phyloP scores from a whole-genome alignment of 306 rosid genomes.

The Lablab purpureus region DNA sequence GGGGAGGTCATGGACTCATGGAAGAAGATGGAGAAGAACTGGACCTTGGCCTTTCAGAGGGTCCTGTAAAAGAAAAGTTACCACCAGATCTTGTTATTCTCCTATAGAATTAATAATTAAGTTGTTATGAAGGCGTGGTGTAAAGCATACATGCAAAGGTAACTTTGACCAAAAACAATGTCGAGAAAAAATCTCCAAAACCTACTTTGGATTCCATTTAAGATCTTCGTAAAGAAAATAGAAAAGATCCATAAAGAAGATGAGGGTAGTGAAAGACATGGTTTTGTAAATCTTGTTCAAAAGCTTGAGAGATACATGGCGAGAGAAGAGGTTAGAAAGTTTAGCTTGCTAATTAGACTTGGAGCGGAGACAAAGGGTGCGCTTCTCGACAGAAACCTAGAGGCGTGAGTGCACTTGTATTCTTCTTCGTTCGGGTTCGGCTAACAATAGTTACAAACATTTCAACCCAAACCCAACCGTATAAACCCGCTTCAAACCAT shows the following conservation, averaged over 20 bases:
- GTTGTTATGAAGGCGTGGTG: not conserved
- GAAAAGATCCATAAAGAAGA: conserved; percentile 12
- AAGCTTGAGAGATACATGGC: conserved; percentile 57
- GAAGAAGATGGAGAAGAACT: too few species aligned
- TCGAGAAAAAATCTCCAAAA: conserved; percentile 4
- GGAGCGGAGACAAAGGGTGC: too few species aligned
- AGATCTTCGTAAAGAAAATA: conserved; percentile 52
- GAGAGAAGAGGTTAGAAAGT: conserved; percentile 64
- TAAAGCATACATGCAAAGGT: not conserved
- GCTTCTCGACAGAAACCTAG: too few species aligned
- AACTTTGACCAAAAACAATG: not conserved
- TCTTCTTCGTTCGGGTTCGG: too few species aligned
- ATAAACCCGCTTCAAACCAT: too few species aligned
- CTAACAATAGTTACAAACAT: too few species aligned
- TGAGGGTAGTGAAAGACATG: conserved; percentile 14
- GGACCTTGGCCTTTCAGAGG: too few species aligned
- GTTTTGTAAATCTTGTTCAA: conserved; percentile 38
- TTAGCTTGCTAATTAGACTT: conserved; percentile 30
- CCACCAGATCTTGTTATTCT: conserved; percentile 9
- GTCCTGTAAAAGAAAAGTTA: conserved; percentile 53
- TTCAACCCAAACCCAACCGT: too few species aligned
- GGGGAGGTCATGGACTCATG: too few species aligned
- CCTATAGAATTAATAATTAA: not conserved
- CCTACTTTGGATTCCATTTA: conserved; percentile 70
- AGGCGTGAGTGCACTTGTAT: too few species aligned